Evolutionary conservation across 2,329 filamentous ascomycete genomes (phyloP).

Genomic region (Blastomyces parvus): DNA sequence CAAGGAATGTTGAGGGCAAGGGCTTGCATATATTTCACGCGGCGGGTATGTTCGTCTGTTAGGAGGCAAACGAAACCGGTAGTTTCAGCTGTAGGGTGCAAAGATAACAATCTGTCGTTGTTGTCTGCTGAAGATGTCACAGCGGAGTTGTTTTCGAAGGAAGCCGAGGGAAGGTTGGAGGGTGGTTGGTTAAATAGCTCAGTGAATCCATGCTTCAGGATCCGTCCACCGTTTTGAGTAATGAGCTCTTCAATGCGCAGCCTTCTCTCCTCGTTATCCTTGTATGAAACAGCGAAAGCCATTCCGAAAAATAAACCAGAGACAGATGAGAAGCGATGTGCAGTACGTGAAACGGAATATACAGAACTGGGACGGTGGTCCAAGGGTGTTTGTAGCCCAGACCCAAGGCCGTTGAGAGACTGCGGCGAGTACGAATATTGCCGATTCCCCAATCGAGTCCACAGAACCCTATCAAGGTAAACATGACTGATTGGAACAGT

Average conservation of each 20-base stretch:
- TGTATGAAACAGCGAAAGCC: slow-evolving; percentile 77
- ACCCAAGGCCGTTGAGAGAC: slow-evolving; percentile 14
- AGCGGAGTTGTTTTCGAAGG: background rate
- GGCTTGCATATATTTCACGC: slow-evolving; percentile 89
- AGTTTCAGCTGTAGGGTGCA: slow-evolving; percentile 45
- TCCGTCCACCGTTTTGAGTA: slow-evolving; percentile 57
- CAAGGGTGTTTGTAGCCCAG: slow-evolving; percentile 29
- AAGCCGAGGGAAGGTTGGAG: slow-evolving; percentile 17
- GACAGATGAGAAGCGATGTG: slow-evolving; percentile 27
- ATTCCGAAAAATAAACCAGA: slow-evolving; percentile 61
- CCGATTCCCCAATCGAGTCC: slow-evolving; percentile 38
- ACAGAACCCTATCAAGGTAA: slow-evolving; percentile 40
- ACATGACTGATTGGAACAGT: slow-evolving; percentile 37
- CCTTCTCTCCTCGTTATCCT: slow-evolving; percentile 48
- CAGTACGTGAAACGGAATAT: slow-evolving; percentile 43
- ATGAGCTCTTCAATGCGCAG: slow-evolving; percentile 54
- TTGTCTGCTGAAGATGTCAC: background rate
- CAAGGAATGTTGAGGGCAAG: slow-evolving; percentile 83
- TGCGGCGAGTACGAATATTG: slow-evolving; percentile 25
- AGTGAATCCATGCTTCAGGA: slow-evolving; percentile 69
- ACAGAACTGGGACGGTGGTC: slow-evolving; percentile 32
- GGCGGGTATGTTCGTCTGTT: slow-evolving; percentile 74
- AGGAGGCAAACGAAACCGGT: slow-evolving; percentile 77
- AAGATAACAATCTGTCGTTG: slow-evolving; percentile 35
- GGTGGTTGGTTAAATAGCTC: slow-evolving; percentile 56